Conservation (phyloP, 805 yeast genomes). For the Saturnispora serradocipensis region DNA sequence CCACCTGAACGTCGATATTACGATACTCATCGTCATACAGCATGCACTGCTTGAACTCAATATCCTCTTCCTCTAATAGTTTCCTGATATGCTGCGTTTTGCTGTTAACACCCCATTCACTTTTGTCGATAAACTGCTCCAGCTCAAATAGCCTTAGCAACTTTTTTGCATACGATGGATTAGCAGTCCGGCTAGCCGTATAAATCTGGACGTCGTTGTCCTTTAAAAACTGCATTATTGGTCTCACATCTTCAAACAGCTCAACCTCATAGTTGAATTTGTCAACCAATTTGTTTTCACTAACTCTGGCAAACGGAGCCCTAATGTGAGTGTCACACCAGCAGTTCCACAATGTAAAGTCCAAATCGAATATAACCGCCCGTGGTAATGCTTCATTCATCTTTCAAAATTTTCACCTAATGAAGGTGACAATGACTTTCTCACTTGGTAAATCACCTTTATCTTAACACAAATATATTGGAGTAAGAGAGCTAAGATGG, state of each 20-base stretch:
- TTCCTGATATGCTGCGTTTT: conserved; percentile 47
- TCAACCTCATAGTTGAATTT: conserved; percentile 44
- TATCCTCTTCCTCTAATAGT: conserved; percentile 28
- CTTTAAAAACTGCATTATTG: conserved; percentile 45
- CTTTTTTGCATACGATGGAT: conserved; percentile 68
- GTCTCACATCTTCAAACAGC: conserved; percentile 61
- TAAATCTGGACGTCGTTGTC: conserved; percentile 41
- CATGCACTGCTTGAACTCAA: background rate
- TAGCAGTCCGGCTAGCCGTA: conserved; percentile 72
- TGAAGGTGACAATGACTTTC: background rate
- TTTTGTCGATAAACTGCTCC: conserved; percentile 42
- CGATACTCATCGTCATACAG: background rate
- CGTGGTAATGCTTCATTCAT: conserved; percentile 25
- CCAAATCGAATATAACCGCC: conserved; percentile 65
- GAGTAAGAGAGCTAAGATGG: background rate
- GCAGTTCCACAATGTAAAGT: conserved; percentile 74
- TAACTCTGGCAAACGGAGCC: conserved; percentile 34
- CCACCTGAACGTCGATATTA: background rate
- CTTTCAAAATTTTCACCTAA: background rate
- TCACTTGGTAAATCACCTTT: background rate
- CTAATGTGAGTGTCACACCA: conserved; percentile 75
- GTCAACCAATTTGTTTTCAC: conserved; percentile 35
- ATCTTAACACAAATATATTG: background rate
- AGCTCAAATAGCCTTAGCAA: conserved; percentile 46
- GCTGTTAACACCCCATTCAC: conserved; percentile 63